phyloP scores from a whole-genome alignment of 306 rosid species.

The Lathyrus oleraceus region DNA sequence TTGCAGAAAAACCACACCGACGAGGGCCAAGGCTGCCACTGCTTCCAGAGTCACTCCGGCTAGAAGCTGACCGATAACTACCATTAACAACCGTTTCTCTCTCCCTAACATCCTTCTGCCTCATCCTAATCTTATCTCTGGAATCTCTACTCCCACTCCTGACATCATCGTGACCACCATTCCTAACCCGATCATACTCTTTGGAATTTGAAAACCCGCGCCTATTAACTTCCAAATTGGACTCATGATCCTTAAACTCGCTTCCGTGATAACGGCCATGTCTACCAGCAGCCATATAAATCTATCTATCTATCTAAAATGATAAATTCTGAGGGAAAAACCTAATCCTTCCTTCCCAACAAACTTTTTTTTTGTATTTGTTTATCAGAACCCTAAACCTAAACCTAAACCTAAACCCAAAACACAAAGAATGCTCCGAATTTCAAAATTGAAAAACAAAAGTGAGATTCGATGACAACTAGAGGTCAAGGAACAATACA shows the following conservation, averaged over 20 bases:
- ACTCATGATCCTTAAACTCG: conserved; percentile 74
- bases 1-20: conserved; percentile 52
- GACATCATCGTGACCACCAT: conserved; percentile 48
- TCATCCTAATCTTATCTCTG: conserved; percentile 64
- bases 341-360: conserved; percentile 35
- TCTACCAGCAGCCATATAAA: conserved; percentile 89
- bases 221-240: conserved; percentile 56
- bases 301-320: conserved; percentile 24
- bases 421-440: conserved; percentile 17
- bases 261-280: conserved; percentile 77
- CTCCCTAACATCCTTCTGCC: conserved; percentile 65
- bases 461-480: conserved; percentile 37
- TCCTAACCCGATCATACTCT: conserved; percentile 63
- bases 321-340: conserved; percentile 25
- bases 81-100: conserved; percentile 56
- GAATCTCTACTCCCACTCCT: conserved; percentile 53
- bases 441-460: not conserved
- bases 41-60: conserved; percentile 74
- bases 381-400: conserved; percentile 44
- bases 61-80: conserved; percentile 51
- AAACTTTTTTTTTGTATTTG: not conserved
- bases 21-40: conserved; percentile 59
- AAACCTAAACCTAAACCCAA: conserved; percentile 53
- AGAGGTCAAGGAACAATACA: conserved; percentile 7
- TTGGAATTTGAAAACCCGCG: conserved; percentile 46